Conservation (phyloP, 331 rosid species). For the Telfairia occidentalis region DNA sequence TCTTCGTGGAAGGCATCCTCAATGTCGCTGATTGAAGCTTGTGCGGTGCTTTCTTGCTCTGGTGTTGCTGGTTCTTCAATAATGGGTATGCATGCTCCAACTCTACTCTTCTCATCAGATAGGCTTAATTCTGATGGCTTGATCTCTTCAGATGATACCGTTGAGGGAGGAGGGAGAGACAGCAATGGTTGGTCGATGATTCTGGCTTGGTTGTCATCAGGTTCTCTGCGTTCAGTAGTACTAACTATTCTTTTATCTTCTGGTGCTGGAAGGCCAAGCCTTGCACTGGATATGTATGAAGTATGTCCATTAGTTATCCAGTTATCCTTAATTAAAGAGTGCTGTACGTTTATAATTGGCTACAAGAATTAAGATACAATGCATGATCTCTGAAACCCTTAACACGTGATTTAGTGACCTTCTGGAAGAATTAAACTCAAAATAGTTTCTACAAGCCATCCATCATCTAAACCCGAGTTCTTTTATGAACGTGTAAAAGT, state of each 20-base stretch:
- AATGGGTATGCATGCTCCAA: conserved; percentile 54
- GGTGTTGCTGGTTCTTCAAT: conserved; percentile 96
- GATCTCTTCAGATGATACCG: conserved; percentile 31
- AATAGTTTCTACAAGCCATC: too few species aligned
- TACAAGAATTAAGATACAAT: neutral
- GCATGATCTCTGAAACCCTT: neutral
- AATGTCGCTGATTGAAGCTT: conserved; percentile 39
- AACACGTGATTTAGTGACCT: conserved; percentile 1
- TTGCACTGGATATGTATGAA: conserved; percentile 61
- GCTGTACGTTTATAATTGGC: neutral
- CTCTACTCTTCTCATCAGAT: conserved; percentile 23
- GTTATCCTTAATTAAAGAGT: conserved; percentile 1
- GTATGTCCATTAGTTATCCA: conserved; percentile 21
- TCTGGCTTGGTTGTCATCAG: conserved; percentile 25
- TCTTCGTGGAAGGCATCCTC: conserved; percentile 75
- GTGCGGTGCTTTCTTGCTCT: conserved; percentile 52
- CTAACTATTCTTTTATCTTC: conserved; percentile 60
- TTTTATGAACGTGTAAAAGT: too few species aligned
- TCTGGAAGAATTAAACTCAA: neutral
- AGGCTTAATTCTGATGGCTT: conserved; percentile 33
- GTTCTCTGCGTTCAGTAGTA: conserved; percentile 33
- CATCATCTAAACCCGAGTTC: too few species aligned
- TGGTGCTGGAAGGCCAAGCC: conserved; percentile 93
- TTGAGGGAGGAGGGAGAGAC: conserved; percentile 43
- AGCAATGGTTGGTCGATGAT: conserved; percentile 32